These are phyloP conservation scores for Ceratobasidium sp. DNA, from an alignment of 1,284 basidiomycete species.

Conservation along the genomic window DNA sequence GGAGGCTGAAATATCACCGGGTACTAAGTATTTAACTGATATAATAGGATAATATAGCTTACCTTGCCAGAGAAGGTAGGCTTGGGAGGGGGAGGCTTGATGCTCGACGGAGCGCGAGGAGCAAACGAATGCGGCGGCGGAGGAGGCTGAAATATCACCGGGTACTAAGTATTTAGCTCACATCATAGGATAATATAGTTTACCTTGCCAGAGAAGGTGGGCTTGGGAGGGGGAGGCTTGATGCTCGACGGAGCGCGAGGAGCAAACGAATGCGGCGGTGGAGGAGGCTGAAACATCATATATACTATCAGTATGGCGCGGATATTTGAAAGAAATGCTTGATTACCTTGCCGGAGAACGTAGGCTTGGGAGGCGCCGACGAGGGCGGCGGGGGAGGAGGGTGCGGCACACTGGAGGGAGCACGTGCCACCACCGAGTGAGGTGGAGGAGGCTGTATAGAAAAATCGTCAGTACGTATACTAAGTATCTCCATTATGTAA, in stretches of 20 bases:
- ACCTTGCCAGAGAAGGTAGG: constrained; percentile 18
- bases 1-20: constrained; percentile 8
- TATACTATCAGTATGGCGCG: background rate
- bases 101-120: constrained; percentile 19
- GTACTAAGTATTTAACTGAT: background rate
- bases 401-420: constrained; percentile 11
- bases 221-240: constrained; percentile 21
- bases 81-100: constrained; percentile 18
- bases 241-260: constrained; percentile 17
- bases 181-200: background rate
- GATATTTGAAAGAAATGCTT: background rate
- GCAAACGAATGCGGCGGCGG: background rate
- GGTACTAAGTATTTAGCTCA: background rate
- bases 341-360: constrained; percentile 10
- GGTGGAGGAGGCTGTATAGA: constrained; percentile 1
- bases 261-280: constrained; percentile 19
- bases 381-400: background rate
- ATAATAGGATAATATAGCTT: background rate
- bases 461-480: no score
- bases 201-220: constrained; percentile 14
- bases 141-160: background rate
- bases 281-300: constrained; percentile 13
- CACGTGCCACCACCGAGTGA: constrained; percentile 30
- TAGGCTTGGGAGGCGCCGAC: constrained; percentile 30
- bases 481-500: no score